Base-by-base conservation (phyloP, 352 stramenopile species). In the Phytophthora pseudosyringae region DNA sequence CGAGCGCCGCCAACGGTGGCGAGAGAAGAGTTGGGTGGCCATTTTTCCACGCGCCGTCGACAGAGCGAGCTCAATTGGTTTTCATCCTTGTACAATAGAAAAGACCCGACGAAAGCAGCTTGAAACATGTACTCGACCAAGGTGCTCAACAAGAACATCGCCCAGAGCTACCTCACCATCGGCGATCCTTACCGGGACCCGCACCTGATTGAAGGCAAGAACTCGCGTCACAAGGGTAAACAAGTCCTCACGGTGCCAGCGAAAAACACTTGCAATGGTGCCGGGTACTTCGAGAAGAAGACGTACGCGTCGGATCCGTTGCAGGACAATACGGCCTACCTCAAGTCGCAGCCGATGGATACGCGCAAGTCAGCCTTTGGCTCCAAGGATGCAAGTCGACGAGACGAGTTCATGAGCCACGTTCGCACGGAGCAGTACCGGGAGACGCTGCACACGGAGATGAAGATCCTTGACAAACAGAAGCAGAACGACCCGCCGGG, bases 321-420 rank as follows among this genome's bases (percentile, higher is more conserved):
- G 39, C 86, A 86, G 36, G 89, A 97, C 70, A 91, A 88, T 45
- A 92, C 91, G 33, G 83, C 84, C 48, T 98, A 98, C 63, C 76
- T 95, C 32, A 93, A 91, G 66, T 89, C 85, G 6, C 86, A 97
- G 59, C 89, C 90, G 31, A 83, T 94, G 66, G 83, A 94, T 45
- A 74, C 88, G 41, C 85, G 92, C 41, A 97, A 97, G 64, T 73
- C 91, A 5, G 92, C 90, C 21, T 98, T 98, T 69, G 92, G 90
- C 18, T 95, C 88, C 43, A 93, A 96, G 65, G 90, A 98, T 64
- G 90, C 90, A 18, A 93, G 75, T 52, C 94, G 94, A 31, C 79
- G 86, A 51, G 92, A 96, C 51, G 90, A 98, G 41, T 98, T 98
- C 58, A 97, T 95, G 73, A 95, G 83, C 64, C 86, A 91, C 39